A percentile compares a stretch with the other conserved stretches of the same genome.
These are phyloP conservation scores for Russula griseocarnosa DNA, from an alignment of 768 basidiomycete genomes.

Conservation along the genomic window DNA sequence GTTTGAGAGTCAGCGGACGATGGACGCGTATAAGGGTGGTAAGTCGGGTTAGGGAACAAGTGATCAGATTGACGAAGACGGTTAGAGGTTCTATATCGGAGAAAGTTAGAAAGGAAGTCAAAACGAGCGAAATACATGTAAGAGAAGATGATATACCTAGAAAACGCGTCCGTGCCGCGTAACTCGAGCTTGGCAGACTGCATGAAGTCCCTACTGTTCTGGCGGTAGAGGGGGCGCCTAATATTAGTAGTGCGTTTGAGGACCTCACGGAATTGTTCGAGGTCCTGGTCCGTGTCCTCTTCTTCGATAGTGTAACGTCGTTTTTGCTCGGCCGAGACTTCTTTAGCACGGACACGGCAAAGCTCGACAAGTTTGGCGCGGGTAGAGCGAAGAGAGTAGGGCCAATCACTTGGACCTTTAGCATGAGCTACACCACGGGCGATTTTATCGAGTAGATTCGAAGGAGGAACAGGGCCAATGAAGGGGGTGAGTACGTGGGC, in stretches of 20 bases:
- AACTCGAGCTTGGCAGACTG: conserved; percentile 45
- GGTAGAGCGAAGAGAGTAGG: conserved; percentile 76
- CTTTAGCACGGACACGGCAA: conserved; percentile 61
- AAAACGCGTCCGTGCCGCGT: conserved; percentile 52
- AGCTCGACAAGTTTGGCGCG: conserved; percentile 79
- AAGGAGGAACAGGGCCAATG: conserved; percentile 77
- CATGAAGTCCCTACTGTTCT: conserved; percentile 88
- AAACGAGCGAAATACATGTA: background rate
- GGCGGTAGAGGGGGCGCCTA: conserved; percentile 64
- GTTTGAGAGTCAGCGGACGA: conserved; percentile 50
- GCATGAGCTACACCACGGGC: conserved; percentile 71
- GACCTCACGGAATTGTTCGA: conserved; percentile 36
- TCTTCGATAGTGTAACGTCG: conserved; percentile 46
- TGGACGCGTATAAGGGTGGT: conserved; percentile 46
- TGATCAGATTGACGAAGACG: conserved; percentile 38
- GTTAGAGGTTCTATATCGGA: conserved; percentile 23
- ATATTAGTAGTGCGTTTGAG: conserved; percentile 47
- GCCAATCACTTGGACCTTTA: conserved; percentile 77
- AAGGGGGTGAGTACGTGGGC: conserved; percentile 83
- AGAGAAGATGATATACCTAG: conserved; percentile 52
- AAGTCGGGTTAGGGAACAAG: conserved; percentile 58
- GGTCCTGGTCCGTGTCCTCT: conserved; percentile 38
- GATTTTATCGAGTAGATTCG: conserved; percentile 83
- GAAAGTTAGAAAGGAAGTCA: conserved; percentile 3
- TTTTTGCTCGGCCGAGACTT: conserved; percentile 36